Evolutionary conservation across 192 early-diverging fungal species (phyloP).

Genomic region (Gaertneriomyces semiglobifer): DNA sequence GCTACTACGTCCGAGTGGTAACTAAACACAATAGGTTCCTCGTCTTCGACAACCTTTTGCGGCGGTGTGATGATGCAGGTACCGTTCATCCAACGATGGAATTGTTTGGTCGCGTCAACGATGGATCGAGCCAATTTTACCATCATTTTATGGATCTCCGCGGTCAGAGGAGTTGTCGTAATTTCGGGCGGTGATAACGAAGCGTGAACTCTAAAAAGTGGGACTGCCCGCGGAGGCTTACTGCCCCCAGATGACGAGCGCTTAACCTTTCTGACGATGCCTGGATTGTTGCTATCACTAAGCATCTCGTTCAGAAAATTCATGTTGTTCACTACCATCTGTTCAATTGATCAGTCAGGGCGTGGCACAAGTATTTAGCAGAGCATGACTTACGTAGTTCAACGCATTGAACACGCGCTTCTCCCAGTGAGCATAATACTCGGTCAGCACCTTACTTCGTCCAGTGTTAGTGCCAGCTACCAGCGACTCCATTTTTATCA

Average conservation of each 20-base stretch:
- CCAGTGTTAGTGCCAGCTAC: slow-evolving; percentile 64
- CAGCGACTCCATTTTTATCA: slow-evolving; percentile 63
- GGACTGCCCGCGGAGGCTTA: slow-evolving; percentile 32
- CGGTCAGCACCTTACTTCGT: slow-evolving; percentile 54
- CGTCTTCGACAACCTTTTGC: slow-evolving; percentile 55
- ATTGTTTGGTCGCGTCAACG: slow-evolving; percentile 60
- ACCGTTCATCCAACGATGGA: slow-evolving; percentile 62
- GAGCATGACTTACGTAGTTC: slow-evolving; percentile 43
- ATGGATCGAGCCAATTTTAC: slow-evolving; percentile 55
- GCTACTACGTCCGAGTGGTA: slow-evolving; percentile 54
- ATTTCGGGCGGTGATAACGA: slow-evolving; percentile 62
- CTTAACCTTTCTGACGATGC: too few species aligned
- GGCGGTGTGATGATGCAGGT: slow-evolving; percentile 58
- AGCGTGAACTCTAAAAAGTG: slow-evolving; percentile 55
- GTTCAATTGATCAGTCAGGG: not conserved
- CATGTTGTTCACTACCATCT: slow-evolving; percentile 61
- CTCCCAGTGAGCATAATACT: slow-evolving; percentile 63
- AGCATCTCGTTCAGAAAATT: slow-evolving; percentile 46
- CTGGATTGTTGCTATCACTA: not conserved
- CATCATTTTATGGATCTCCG: slow-evolving; percentile 62
- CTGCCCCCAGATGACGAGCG: not conserved
- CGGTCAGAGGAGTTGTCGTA: slow-evolving; percentile 50
- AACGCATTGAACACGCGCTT: slow-evolving; percentile 45
- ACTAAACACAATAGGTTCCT: slow-evolving; percentile 55
- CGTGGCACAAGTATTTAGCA: not conserved